These are phyloP conservation scores for Albophoma yamanashiensis DNA, from an alignment of 2,329 filamentous ascomycete genomes.

Conservation along the genomic window DNA sequence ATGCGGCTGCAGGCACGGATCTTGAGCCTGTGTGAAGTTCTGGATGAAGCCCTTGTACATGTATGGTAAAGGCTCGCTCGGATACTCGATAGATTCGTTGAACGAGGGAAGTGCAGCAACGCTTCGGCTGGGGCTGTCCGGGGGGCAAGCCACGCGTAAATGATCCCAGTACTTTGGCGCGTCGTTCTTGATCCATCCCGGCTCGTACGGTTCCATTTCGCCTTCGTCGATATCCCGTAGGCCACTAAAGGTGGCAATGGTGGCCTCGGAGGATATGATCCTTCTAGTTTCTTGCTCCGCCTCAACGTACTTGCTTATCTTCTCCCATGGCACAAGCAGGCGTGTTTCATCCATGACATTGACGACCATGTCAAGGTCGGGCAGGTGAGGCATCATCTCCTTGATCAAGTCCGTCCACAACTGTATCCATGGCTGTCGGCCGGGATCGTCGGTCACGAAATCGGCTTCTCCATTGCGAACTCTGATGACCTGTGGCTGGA, in stretches of 20 bases:
- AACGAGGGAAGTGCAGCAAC: slow-evolving; percentile 19
- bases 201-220: slow-evolving; percentile 25
- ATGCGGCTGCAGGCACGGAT: slow-evolving; percentile 50
- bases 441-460: slow-evolving; percentile 24
- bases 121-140: slow-evolving; percentile 36
- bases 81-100: slow-evolving; percentile 19
- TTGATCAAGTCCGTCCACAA: slow-evolving; percentile 37
- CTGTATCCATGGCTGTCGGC: slow-evolving; percentile 32
- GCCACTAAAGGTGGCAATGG: slow-evolving; percentile 32
- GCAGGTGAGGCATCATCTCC: slow-evolving; percentile 41
- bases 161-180: slow-evolving; percentile 48
- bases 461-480: slow-evolving; percentile 33
- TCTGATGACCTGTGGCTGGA: slow-evolving; percentile 33
- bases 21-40: slow-evolving; percentile 47
- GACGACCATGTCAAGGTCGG: slow-evolving; percentile 57
- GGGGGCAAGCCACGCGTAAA: slow-evolving; percentile 43
- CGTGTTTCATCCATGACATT: slow-evolving; percentile 54
- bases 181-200: slow-evolving; percentile 31
- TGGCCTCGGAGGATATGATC: slow-evolving; percentile 29
- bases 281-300: slow-evolving; percentile 32
- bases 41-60: slow-evolving; percentile 37
- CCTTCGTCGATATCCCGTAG: slow-evolving; percentile 24
- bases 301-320: slow-evolving; percentile 39
- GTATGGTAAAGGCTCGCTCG: slow-evolving; percentile 24
- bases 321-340: slow-evolving; percentile 47